A percentile compares a stretch with the other conserved stretches of the same genome.
Evolutionary conservation across 2,329 filamentous ascomycete species (phyloP).

Genomic region (Pseudocercospora ulei): DNA sequence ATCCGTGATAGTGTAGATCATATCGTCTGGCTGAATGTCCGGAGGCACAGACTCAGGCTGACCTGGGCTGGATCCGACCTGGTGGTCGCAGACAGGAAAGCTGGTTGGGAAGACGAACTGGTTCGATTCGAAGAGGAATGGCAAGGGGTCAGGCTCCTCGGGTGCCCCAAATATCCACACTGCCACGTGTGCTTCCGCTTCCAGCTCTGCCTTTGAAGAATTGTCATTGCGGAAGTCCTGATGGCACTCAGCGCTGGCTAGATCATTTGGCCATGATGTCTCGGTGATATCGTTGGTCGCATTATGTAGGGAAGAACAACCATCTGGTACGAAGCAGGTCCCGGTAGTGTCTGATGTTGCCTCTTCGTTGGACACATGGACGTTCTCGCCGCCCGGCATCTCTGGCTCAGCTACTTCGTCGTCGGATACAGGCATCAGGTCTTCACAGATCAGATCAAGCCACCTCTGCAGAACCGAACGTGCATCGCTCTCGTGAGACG

Average conservation of each 20-base stretch:
- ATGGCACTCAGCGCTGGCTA: too few relatives aligned
- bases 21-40: neutral
- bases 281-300: too few relatives aligned
- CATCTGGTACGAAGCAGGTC: too few relatives aligned
- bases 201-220: neutral
- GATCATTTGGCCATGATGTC: too few relatives aligned
- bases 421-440: conserved; percentile 10
- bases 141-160: conserved; percentile 8
- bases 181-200: neutral
- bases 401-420: too few relatives aligned
- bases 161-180: conserved; percentile 2
- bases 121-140: conserved; percentile 2
- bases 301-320: too few relatives aligned
- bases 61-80: neutral
- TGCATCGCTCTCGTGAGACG: neutral
- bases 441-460: conserved; percentile 10
- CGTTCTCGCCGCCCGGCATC: too few relatives aligned
- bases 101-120: neutral
- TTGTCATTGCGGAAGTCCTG: too few relatives aligned
- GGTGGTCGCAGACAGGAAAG: conserved; percentile 2
- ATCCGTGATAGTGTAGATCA: neutral
- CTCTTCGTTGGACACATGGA: too few relatives aligned
- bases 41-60: neutral
- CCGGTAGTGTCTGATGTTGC: too few relatives aligned
- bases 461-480: neutral